phyloP scores from a whole-genome alignment of 2,329 filamentous ascomycete genomes.

The Helotiales sp. region DNA sequence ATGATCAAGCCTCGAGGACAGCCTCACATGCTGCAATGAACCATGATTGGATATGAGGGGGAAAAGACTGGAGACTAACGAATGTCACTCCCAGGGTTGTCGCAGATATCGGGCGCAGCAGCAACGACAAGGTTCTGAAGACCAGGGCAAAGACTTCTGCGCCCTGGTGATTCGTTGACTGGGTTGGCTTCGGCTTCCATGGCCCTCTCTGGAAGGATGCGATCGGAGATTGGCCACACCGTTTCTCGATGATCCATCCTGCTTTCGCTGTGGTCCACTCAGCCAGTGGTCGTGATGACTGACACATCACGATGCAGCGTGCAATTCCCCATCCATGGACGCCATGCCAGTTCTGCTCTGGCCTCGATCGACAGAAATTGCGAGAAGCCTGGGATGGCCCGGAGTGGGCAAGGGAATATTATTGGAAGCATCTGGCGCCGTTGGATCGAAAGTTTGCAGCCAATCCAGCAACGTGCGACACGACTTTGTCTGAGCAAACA shows the following conservation, averaged over 20 bases:
- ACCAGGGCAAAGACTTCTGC: conserved; percentile 13
- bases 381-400: conserved; percentile 19
- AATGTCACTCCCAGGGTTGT: conserved; percentile 31
- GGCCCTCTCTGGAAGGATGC: conserved; percentile 27
- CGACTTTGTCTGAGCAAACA: conserved; percentile 25
- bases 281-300: conserved; percentile 26
- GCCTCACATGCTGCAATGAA: conserved; percentile 29
- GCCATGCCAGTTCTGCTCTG: conserved; percentile 12
- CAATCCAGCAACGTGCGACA: conserved; percentile 23
- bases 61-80: conserved; percentile 30
- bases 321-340: conserved; percentile 28
- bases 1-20: conserved; percentile 25
- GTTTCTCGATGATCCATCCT: conserved; percentile 35
- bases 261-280: conserved; percentile 19
- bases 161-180: conserved; percentile 28
- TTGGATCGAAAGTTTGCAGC: conserved; percentile 6
- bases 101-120: conserved; percentile 34
- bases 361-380: conserved; percentile 34
- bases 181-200: conserved; percentile 23
- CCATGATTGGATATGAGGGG: conserved; percentile 26
- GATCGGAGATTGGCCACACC: conserved; percentile 39
- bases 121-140: conserved; percentile 6
- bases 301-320: conserved; percentile 42
- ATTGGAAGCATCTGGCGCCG: conserved; percentile 28
- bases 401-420: conserved; percentile 21